Conservation (phyloP, 495 filamentous ascomycete species). For the Evansstolkia leycettana region DNA sequence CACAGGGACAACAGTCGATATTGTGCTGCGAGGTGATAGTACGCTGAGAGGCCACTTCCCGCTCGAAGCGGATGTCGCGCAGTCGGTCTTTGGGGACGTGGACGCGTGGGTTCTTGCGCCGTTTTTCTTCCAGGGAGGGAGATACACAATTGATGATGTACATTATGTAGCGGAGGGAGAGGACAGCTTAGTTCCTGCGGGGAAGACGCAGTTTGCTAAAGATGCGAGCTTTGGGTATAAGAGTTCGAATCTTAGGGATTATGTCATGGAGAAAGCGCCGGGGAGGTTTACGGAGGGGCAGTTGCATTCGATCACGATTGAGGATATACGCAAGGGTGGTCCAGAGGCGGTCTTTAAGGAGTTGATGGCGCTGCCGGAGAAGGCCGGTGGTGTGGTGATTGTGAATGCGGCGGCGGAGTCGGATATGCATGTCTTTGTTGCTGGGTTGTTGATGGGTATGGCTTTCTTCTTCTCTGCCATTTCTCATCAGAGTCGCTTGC, state of each 20-base stretch:
- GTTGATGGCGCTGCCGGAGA: constrained; percentile 16
- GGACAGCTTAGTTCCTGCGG: constrained; percentile 29
- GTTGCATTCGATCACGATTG: constrained; percentile 29
- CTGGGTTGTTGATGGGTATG: constrained; percentile 29
- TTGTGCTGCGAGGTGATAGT: constrained; percentile 41
- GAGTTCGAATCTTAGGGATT: constrained; percentile 36
- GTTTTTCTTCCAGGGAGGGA: constrained; percentile 42
- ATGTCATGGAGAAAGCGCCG: constrained; percentile 37
- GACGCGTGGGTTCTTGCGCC: constrained; percentile 37
- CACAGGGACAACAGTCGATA: constrained; percentile 28
- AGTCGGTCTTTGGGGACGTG: constrained; percentile 28
- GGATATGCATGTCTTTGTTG: constrained; percentile 40
- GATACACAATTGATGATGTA: constrained; percentile 39
- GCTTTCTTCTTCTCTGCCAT: neutral
- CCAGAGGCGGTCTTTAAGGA: constrained; percentile 24
- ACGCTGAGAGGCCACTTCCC: constrained; percentile 43
- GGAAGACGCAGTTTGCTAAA: constrained; percentile 34
- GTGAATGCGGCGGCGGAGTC: constrained; percentile 39
- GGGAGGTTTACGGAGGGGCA: constrained; percentile 18
- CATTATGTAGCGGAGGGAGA: constrained; percentile 40
- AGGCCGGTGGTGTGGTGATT: constrained; percentile 27
- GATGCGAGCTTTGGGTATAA: constrained; percentile 43
- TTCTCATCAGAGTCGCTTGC: neutral
- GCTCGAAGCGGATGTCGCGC: constrained; percentile 35
- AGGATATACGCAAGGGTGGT: constrained; percentile 32